Evolutionary conservation across 495 filamentous ascomycete genomes (phyloP), one percentile per base, ranked within the genome.

Genomic region (Chaetomium fimeti): DNA sequence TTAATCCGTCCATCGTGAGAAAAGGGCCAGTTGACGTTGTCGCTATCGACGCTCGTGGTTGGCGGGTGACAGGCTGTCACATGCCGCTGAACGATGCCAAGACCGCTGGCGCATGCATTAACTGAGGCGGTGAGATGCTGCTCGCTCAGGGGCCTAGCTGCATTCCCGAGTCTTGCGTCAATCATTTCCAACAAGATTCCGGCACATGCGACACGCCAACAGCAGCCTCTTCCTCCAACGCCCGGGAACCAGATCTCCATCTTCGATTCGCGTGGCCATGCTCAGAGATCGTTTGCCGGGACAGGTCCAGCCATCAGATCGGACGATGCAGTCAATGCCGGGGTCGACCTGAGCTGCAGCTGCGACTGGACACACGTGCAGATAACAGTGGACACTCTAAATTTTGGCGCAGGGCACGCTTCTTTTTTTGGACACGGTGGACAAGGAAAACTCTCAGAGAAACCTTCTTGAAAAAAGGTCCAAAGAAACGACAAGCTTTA

Each of bases 301-400:
- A 64, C 11, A 6, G 48, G 29, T 3, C 11, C 25, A 38, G 25
- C 22, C 12, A 22, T 53, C 49, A 22, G 45, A 38, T 62, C 62
- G 58, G 66, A 62, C 36, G 53, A 42, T 62, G 20, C 54, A 42
- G 36, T 7, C 32, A 28, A 56, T 52, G 57, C 47, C 49, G 40
- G 29, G 25, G 52, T 56, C 24, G 7, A 27, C 25, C 49, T 32
- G 15, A 68, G 66, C 56, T 65, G 48, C 59, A 63, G 66, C 66
- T 54, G 61, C 49, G 45, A 59, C 52, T 57, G 57, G 53, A 69
- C 12, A 36, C 67, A 69, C 67, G 67, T 69, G 67, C 66, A 69
- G 60, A 69, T 69, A 69, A 69, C 56, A 57, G 67, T 61, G 66
- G 63, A 56, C 63, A 58, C 62, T 40, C 62, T 48, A 47, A 49